Conservation (phyloP, 208 protist species). For the Trypanosoma cruzi region DNA sequence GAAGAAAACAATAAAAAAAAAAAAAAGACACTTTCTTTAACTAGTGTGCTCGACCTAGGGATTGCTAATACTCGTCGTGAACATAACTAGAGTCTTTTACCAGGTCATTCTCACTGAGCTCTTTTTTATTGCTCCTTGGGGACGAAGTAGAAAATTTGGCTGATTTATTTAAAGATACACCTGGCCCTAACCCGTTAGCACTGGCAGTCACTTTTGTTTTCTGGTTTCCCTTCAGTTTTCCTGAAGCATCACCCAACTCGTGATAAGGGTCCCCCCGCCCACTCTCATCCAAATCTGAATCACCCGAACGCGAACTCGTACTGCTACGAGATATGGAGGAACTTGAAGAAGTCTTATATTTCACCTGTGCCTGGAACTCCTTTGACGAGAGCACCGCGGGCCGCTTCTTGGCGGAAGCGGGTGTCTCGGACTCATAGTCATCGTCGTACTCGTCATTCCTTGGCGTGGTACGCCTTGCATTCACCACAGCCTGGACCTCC, state of each 20-base stretch:
- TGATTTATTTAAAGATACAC: neutral
- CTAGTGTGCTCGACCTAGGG: neutral
- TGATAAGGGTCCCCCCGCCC: neutral
- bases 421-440: conserved; percentile 11
- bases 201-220: neutral
- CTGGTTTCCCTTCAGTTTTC: neutral
- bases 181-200: neutral
- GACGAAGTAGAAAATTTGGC: neutral
- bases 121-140: neutral
- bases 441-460: conserved; percentile 15
- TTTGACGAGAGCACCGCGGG: conserved; percentile 14
- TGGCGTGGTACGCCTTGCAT: neutral
- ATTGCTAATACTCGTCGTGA: neutral
- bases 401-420: neutral
- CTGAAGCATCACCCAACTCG: neutral
- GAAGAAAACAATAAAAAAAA: too few species aligned
- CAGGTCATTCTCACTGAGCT: neutral
- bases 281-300: neutral
- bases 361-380: neutral
- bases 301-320: neutral
- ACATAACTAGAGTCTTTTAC: neutral
- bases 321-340: neutral
- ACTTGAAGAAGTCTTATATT: conserved; percentile 40
- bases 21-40: too few species aligned
- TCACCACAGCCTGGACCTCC: neutral